These are phyloP conservation scores for Euphorbia peplus DNA, from an alignment of 345 rosid genomes.

Conservation along the genomic window DNA sequence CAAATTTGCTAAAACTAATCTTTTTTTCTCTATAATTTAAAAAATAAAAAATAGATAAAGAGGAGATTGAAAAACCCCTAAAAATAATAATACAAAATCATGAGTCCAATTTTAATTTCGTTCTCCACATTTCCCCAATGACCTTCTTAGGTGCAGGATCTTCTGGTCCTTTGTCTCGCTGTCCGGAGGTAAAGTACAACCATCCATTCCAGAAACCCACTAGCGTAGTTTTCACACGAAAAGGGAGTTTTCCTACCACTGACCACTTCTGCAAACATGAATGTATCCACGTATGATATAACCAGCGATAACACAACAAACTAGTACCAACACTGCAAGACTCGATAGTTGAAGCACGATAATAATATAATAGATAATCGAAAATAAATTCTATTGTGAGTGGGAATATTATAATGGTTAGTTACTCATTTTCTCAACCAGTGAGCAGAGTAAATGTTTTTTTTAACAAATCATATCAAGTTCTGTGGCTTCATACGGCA, in stretches of 20 bases:
- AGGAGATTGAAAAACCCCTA: neutral
- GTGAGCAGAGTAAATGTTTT: neutral
- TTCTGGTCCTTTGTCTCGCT: conserved; percentile 83
- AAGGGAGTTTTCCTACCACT: conserved; percentile 81
- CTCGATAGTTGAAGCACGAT: neutral
- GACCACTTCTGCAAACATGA: conserved; percentile 69
- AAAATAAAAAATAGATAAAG: conserved; percentile 7
- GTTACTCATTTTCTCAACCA: neutral
- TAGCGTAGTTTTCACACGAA: conserved; percentile 84
- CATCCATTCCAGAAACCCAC: conserved; percentile 84
- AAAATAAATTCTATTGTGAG: neutral
- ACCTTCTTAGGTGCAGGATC: conserved; percentile 88
- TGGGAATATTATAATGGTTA: neutral
- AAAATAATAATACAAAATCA: conserved; percentile 26
- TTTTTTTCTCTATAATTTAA: neutral
- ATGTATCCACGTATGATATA: neutral
- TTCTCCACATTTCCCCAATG: conserved; percentile 85
- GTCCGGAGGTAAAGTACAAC: conserved; percentile 92
- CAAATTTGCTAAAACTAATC: neutral
- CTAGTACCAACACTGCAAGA: neutral
- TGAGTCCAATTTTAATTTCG: conserved; percentile 56
- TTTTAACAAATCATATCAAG: neutral
- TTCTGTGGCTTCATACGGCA: too few relatives aligned
- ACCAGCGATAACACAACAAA: too few relatives aligned
- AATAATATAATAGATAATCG: neutral